Conservation (phyloP, 2,329 filamentous ascomycete species). For the Rhinocladiella similis region DNA sequence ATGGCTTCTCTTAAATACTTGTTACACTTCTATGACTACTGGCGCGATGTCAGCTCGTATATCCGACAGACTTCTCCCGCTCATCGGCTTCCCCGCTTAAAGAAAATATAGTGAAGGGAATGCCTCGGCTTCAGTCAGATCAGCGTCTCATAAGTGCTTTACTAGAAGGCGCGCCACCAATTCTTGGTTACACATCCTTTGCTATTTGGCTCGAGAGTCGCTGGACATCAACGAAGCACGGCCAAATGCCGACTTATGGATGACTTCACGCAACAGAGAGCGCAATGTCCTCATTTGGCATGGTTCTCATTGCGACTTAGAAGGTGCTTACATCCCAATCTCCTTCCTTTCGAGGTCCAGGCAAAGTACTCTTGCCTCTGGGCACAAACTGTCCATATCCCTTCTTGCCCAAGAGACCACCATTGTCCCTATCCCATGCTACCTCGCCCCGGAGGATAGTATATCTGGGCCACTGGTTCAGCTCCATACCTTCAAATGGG, state of each 20-base stretch:
- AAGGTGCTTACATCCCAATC: constrained; percentile 31
- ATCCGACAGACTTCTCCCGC: neutral
- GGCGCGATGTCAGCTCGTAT: neutral
- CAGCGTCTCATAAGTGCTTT: neutral
- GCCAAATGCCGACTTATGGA: too few relatives aligned
- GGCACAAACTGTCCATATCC: constrained; percentile 53
- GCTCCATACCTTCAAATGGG: constrained; percentile 58
- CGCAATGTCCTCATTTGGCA: neutral
- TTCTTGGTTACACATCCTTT: neutral
- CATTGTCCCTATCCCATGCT: constrained; percentile 54
- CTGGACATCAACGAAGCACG: too few relatives aligned
- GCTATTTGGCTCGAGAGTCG: neutral
- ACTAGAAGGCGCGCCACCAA: neutral
- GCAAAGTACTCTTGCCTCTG: constrained; percentile 39
- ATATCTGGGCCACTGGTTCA: constrained; percentile 63
- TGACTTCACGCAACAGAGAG: neutral
- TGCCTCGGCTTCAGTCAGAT: neutral
- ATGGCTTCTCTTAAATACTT: too few relatives aligned
- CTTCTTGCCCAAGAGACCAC: constrained; percentile 50
- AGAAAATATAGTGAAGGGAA: too few relatives aligned
- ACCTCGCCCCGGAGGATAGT: constrained; percentile 60
- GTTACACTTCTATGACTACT: too few relatives aligned
- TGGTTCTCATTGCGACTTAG: neutral
- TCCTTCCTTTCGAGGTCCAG: constrained; percentile 34
- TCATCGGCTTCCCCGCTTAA: neutral